Evolutionary conservation across 352 stramenopile genomes (phyloP).

Genomic region (Albugo candida): DNA sequence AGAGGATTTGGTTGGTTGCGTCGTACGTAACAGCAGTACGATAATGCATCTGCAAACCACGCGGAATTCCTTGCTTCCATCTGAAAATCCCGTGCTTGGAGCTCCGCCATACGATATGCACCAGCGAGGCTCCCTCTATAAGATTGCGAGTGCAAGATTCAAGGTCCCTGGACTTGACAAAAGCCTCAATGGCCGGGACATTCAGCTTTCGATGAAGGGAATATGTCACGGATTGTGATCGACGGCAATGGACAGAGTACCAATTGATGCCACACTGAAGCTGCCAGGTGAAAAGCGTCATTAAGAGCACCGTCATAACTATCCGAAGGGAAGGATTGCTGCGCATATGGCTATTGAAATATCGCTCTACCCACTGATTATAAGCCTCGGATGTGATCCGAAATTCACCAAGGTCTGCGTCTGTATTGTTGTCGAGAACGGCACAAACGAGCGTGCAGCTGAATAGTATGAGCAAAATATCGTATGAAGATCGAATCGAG

Average conservation of each 20-base stretch:
- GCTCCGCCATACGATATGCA: background rate
- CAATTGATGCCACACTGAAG: slow-evolving; percentile 27
- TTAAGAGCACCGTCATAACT: slow-evolving; percentile 12
- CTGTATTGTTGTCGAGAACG: slow-evolving; percentile 6
- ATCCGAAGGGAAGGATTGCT: slow-evolving; percentile 26
- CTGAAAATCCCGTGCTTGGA: background rate
- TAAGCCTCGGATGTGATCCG: background rate
- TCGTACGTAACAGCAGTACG: slow-evolving; percentile 47
- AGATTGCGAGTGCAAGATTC: too few relatives aligned
- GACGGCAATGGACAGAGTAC: too few relatives aligned
- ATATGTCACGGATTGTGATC: too few relatives aligned
- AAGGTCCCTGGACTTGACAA: background rate
- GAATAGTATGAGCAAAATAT: slow-evolving; percentile 86
- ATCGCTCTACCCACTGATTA: slow-evolving; percentile 31
- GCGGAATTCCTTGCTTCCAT: background rate
- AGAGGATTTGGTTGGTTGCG: slow-evolving; percentile 23
- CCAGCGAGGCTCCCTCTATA: too few relatives aligned
- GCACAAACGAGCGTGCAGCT: slow-evolving; percentile 82
- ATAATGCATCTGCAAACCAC: background rate
- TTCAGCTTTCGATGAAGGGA: too few relatives aligned
- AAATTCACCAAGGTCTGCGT: background rate
- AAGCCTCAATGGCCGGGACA: background rate
- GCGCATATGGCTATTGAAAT: slow-evolving; percentile 23
- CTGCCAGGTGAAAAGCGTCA: background rate
- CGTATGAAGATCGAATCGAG: slow-evolving; percentile 41